A percentile compares a stretch with the other conserved stretches of the same genome.
Evolutionary conservation across 306 rosid species (phyloP).

Genomic region (Mimosa pudica): DNA sequence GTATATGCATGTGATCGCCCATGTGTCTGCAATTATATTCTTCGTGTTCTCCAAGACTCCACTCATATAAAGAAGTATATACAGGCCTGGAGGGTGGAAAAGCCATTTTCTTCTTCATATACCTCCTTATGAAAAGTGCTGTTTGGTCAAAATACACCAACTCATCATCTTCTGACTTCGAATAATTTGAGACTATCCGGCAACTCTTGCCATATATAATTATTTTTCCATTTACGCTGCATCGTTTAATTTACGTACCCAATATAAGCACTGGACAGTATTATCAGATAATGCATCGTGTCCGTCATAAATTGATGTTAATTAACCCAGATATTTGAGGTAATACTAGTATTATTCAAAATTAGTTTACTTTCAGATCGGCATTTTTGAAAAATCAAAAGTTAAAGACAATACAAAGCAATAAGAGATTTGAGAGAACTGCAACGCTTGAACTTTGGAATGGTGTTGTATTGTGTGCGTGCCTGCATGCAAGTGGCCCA

Average conservation of each 20-base stretch:
- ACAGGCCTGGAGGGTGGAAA: neutral
- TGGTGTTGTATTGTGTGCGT: no score
- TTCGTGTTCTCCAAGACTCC: constrained; percentile 25
- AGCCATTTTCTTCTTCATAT: constrained; percentile 32
- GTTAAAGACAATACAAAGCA: neutral
- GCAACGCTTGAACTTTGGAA: neutral
- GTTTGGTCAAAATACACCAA: constrained; percentile 35
- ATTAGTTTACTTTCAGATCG: neutral
- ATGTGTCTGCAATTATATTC: constrained; percentile 35
- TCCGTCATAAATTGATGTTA: neutral
- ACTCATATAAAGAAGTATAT: constrained; percentile 20
- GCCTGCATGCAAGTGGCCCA: neutral
- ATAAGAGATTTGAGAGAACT: neutral
- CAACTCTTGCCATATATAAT: constrained; percentile 38
- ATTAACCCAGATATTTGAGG: neutral
- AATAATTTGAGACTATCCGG: constrained; percentile 31
- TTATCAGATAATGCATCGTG: neutral
- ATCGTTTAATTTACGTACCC: neutral
- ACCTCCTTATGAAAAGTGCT: constrained; percentile 26
- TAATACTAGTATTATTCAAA: neutral
- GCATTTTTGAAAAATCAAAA: neutral
- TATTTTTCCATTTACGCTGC: neutral
- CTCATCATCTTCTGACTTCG: constrained; percentile 22
- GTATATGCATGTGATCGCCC: constrained; percentile 42
- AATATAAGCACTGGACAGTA: neutral